Percentiles rank a stretch among this genome's conserved stretches.
Conservation (phyloP, 2,329 filamentous ascomycete genomes). For the Penicillium sp. region DNA sequence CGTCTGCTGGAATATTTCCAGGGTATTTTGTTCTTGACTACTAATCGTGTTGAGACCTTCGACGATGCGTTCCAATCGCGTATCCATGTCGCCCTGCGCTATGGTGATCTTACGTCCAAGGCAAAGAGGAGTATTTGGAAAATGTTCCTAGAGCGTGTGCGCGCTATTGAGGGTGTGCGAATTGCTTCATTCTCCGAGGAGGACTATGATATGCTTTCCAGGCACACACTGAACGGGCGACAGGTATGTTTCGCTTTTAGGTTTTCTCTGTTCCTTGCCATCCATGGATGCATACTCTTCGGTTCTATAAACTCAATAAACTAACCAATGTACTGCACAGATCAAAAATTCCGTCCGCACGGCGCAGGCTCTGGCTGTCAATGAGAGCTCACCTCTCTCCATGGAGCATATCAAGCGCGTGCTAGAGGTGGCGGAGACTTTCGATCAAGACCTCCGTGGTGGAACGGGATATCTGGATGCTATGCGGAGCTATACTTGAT, state of each 20-base stretch:
- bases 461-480: constrained; percentile 77
- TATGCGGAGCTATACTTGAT: constrained; percentile 69
- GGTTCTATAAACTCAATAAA: neutral
- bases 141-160: constrained; percentile 75
- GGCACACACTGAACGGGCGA: constrained; percentile 67
- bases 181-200: constrained; percentile 51
- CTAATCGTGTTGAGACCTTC: constrained; percentile 81
- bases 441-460: constrained; percentile 79
- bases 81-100: constrained; percentile 81
- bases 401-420: constrained; percentile 81
- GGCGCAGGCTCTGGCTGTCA: constrained; percentile 77
- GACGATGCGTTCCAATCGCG: constrained; percentile 87
- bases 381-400: constrained; percentile 67
- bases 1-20: constrained; percentile 88
- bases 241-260: constrained; percentile 49
- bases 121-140: constrained; percentile 79
- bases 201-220: constrained; percentile 66
- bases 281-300: neutral
- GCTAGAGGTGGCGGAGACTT: constrained; percentile 78
- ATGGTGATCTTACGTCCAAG: constrained; percentile 69
- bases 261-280: neutral
- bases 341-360: constrained; percentile 88
- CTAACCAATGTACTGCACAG: constrained; percentile 42
- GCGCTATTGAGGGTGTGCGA: constrained; percentile 61
- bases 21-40: constrained; percentile 85